Evolutionary conservation across 306 rosid genomes (phyloP).

Genomic region (Gillenia trifoliata): DNA sequence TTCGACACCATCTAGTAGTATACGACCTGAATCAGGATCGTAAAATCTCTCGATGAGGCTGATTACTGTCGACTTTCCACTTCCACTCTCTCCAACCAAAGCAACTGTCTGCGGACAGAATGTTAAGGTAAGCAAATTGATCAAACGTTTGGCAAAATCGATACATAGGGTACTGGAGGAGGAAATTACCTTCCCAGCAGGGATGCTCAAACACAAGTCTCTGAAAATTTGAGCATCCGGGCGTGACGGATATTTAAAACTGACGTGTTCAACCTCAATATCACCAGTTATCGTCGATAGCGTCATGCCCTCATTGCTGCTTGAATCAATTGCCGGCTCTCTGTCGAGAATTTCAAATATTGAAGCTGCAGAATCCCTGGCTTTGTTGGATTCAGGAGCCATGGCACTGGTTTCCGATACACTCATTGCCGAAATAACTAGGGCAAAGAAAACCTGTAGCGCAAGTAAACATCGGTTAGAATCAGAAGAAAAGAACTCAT

Average conservation of each 20-base stretch:
- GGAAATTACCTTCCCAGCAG: constrained; percentile 71
- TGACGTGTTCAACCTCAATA: too few relatives aligned
- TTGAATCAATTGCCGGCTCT: constrained; percentile 59
- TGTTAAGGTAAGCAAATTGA: neutral
- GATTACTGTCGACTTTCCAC: constrained; percentile 87
- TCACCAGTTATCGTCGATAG: constrained; percentile 22
- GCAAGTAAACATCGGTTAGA: too few relatives aligned
- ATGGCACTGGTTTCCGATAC: too few relatives aligned
- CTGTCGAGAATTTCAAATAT: constrained; percentile 71
- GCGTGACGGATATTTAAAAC: constrained; percentile 75
- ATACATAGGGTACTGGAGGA: neutral
- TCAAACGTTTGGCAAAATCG: neutral
- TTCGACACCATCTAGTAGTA: constrained; percentile 56
- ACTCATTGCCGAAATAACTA: too few relatives aligned
- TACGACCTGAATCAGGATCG: constrained; percentile 53
- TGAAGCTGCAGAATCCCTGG: constrained; percentile 70
- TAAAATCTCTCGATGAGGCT: constrained; percentile 77
- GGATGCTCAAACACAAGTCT: constrained; percentile 54
- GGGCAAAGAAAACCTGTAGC: too few relatives aligned
- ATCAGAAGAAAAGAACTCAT: too few relatives aligned
- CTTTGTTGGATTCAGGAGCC: too few relatives aligned
- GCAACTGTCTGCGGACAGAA: constrained; percentile 62
- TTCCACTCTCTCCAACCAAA: constrained; percentile 94
- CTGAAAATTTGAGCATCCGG: constrained; percentile 67
- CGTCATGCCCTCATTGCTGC: constrained; percentile 48